Percentiles rank a stretch among this genome's conserved stretches.
phyloP scores from a whole-genome alignment of 2,329 filamentous ascomycete species.

The Fusarium sp. region DNA sequence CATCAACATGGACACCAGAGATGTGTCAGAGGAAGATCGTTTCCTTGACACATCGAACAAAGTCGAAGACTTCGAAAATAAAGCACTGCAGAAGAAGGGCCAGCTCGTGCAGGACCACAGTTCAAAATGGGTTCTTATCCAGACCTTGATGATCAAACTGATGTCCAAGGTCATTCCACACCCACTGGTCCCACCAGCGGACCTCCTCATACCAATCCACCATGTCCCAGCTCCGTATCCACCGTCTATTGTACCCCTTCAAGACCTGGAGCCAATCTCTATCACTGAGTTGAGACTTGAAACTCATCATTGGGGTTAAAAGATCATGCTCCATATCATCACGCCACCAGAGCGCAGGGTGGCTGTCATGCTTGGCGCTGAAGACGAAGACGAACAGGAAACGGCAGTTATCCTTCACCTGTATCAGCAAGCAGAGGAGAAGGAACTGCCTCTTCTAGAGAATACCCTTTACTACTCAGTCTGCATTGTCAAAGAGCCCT shows the following conservation, averaged over 20 bases:
- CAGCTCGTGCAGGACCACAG: conserved; percentile 24
- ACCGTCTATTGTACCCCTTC: background rate
- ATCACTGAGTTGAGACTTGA: conserved; percentile 31
- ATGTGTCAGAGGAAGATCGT: background rate
- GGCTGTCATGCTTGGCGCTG: conserved; percentile 52
- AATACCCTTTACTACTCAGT: conserved; percentile 54
- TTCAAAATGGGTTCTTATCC: rapidly evolving
- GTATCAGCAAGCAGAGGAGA: conserved; percentile 60
- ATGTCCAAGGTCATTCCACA: background rate
- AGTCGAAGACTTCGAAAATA: background rate
- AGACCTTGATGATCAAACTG: background rate
- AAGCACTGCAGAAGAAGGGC: conserved; percentile 5
- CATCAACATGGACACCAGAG: conserved; percentile 16
- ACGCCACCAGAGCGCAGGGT: conserved; percentile 38
- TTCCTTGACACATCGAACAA: background rate
- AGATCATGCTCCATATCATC: conserved; percentile 36
- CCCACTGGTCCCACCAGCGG: background rate
- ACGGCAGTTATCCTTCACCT: conserved; percentile 57
- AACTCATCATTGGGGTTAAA: conserved; percentile 40
- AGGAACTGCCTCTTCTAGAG: conserved; percentile 52
- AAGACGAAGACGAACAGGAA: conserved; percentile 61
- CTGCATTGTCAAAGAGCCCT: conserved; percentile 69
- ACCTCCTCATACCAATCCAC: background rate
- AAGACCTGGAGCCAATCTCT: conserved; percentile 7
- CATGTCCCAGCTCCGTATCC: conserved; percentile 8